A percentile compares a stretch with the other conserved stretches of the same genome.
phyloP scores from a whole-genome alignment of 768 basidiomycete species.

The Hydnum rufescens region DNA sequence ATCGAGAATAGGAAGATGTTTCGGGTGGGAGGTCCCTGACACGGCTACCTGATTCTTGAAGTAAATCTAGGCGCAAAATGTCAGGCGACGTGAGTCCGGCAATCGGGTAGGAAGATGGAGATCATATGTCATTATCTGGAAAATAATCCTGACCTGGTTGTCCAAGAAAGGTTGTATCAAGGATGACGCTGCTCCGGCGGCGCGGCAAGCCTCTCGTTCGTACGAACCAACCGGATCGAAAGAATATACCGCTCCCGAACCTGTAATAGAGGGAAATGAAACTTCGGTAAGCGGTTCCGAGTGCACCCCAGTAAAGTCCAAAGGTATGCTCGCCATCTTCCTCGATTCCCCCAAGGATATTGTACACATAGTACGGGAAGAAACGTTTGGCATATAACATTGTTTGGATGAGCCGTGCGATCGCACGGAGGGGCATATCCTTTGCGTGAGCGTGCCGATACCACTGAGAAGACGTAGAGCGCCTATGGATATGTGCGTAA shows the following conservation, averaged over 20 bases:
- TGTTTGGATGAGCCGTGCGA: conserved; percentile 95
- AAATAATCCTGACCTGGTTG: conserved; percentile 64
- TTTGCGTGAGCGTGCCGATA: conserved; percentile 94
- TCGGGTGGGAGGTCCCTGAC: conserved; percentile 51
- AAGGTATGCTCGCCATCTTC: conserved; percentile 57
- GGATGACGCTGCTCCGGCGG: conserved; percentile 86
- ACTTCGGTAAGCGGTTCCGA: background rate
- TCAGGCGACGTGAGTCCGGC: background rate
- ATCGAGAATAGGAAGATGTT: conserved; percentile 57
- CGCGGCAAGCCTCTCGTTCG: conserved; percentile 90
- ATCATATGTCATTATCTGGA: too few species aligned
- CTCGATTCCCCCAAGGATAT: conserved; percentile 89
- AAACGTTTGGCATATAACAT: conserved; percentile 93
- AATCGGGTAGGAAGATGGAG: too few species aligned
- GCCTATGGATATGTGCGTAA: conserved; percentile 1
- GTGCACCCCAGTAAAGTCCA: background rate
- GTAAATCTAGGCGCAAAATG: conserved; percentile 48
- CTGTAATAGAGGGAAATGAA: conserved; percentile 21
- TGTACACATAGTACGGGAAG: conserved; percentile 98
- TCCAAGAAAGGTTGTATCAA: conserved; percentile 96
- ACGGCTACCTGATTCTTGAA: conserved; percentile 85
- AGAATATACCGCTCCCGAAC: conserved; percentile 95
- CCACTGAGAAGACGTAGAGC: conserved; percentile 37
- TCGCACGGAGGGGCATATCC: conserved; percentile 89
- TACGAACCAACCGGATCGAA: conserved; percentile 98